Percentiles rank a stretch among this genome's conserved stretches.
phyloP scores from a whole-genome alignment of 2,329 filamentous ascomycete species.

The Trichophyton rubrum region DNA sequence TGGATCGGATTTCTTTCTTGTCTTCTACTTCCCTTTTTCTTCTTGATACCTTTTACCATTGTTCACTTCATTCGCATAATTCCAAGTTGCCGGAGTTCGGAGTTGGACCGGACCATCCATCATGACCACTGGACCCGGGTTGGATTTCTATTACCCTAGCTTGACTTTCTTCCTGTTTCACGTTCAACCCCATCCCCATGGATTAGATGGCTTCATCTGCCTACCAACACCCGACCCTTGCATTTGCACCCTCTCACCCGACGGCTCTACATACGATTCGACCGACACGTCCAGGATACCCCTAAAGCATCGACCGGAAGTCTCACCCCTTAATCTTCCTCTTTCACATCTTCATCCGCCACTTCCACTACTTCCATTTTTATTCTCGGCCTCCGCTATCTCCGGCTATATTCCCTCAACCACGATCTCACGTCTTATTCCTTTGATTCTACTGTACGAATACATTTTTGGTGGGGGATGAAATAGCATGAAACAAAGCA shows the following conservation, averaged over 20 bases:
- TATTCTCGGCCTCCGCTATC: neutral
- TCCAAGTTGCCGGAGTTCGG: slow-evolving; percentile 10
- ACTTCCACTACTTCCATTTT: neutral
- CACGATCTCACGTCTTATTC: neutral
- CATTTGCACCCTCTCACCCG: neutral
- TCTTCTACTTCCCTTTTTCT: slow-evolving; percentile 1
- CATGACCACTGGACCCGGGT: neutral
- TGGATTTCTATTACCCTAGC: neutral
- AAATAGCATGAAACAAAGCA: neutral
- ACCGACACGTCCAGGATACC: neutral
- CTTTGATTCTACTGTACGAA: neutral
- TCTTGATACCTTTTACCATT: neutral
- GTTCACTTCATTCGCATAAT: slow-evolving; percentile 7
- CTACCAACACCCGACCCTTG: neutral
- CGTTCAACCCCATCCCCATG: neutral
- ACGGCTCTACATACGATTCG: neutral
- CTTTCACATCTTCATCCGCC: neutral
- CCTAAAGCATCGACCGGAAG: neutral
- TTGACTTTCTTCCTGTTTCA: neutral
- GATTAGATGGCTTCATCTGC: neutral
- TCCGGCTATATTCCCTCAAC: neutral
- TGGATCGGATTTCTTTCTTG: slow-evolving; percentile 2
- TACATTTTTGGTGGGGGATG: neutral
- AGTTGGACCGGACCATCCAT: slow-evolving; percentile 8
- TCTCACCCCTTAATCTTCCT: neutral